phyloP scores from a whole-genome alignment of 2,329 filamentous ascomycete genomes.

The Seiridium unicorne region DNA sequence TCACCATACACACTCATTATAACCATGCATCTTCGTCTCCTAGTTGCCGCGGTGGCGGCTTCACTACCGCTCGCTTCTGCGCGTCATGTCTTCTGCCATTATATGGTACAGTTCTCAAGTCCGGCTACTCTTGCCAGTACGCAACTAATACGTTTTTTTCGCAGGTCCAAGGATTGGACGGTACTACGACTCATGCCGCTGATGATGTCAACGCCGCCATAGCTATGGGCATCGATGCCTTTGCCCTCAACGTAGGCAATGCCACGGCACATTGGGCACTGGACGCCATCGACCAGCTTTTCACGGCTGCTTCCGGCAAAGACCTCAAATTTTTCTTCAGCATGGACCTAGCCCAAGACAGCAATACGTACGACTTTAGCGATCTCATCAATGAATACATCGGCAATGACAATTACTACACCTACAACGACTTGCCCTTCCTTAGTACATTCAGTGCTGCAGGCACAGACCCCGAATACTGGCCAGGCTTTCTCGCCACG shows the following conservation, averaged over 20 bases:
- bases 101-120: not conserved
- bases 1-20: not conserved
- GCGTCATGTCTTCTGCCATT: constrained; percentile 8
- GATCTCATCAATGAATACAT: constrained; percentile 22
- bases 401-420: constrained; percentile 26
- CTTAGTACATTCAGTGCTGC: constrained; percentile 28
- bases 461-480: constrained; percentile 19
- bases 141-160: no score
- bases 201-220: constrained; percentile 28
- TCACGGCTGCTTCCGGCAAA: constrained; percentile 24
- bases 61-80: not conserved
- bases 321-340: constrained; percentile 35
- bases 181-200: not conserved
- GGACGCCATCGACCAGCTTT: constrained; percentile 26
- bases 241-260: constrained; percentile 32
- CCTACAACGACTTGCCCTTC: constrained; percentile 23
- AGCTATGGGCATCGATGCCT: constrained; percentile 28
- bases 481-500: constrained; percentile 23
- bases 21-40: not conserved
- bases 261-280: constrained; percentile 22
- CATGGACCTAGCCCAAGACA: constrained; percentile 28
- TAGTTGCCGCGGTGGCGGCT: not conserved
- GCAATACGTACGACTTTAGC: constrained; percentile 21
- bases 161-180: not conserved
- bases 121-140: not conserved